Conservation (phyloP, 2,329 filamentous ascomycete genomes). For the Podosphaera leucotricha region DNA sequence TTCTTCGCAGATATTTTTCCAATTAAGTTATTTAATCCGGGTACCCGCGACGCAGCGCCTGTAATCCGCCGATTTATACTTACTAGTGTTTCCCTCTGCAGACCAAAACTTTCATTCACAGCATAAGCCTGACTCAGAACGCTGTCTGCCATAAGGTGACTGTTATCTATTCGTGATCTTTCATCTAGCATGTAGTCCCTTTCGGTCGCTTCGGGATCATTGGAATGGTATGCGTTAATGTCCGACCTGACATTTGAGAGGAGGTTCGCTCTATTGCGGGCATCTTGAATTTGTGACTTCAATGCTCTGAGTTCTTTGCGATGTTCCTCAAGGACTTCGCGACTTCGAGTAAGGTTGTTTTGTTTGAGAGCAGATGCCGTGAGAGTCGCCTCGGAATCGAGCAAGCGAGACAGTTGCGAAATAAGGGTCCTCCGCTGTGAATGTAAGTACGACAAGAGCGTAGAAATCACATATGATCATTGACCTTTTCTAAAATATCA, state of each 20-base stretch:
- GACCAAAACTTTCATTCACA: slow-evolving; percentile 71
- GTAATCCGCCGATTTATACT: slow-evolving; percentile 84
- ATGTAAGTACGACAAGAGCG: neutral
- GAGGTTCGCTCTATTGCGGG: slow-evolving; percentile 71
- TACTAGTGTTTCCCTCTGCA: slow-evolving; percentile 69
- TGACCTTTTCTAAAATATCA: slow-evolving; percentile 62
- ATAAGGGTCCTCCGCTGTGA: slow-evolving; percentile 58
- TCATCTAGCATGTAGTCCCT: slow-evolving; percentile 96
- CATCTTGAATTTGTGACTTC: slow-evolving; percentile 46
- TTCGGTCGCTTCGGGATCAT: slow-evolving; percentile 62
- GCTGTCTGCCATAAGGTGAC: slow-evolving; percentile 68
- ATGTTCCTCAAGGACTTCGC: slow-evolving; percentile 74
- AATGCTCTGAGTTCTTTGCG: slow-evolving; percentile 59
- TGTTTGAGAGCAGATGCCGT: slow-evolving; percentile 89
- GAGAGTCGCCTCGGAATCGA: slow-evolving; percentile 75
- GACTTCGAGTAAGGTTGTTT: slow-evolving; percentile 78
- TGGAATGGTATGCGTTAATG: slow-evolving; percentile 67
- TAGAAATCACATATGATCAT: neutral
- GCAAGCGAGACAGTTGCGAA: slow-evolving; percentile 59
- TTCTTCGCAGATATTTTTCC: slow-evolving; percentile 84
- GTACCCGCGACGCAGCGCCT: slow-evolving; percentile 69
- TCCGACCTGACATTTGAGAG: slow-evolving; percentile 78
- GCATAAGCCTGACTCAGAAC: slow-evolving; percentile 92
- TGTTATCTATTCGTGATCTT: slow-evolving; percentile 63
- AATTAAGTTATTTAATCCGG: slow-evolving; percentile 80